Conservation (phyloP, 2,329 filamentous ascomycete species). For the Pseudogymnoascus pannorum region DNA sequence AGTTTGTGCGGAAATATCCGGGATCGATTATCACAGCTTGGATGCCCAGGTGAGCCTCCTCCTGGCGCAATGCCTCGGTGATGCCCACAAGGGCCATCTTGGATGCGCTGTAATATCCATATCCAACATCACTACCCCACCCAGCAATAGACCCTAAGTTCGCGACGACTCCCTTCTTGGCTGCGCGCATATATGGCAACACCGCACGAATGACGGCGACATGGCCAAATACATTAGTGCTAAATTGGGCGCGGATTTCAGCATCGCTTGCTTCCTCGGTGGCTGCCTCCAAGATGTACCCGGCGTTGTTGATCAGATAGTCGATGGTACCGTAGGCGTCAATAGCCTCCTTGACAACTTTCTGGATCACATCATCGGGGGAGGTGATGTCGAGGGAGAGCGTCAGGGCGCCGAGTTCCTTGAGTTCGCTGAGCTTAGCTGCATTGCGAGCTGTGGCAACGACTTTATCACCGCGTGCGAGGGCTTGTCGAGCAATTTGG, state of each 20-base stretch:
- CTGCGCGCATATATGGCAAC: constrained; percentile 39
- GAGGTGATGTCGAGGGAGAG: constrained; percentile 36
- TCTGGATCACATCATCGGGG: constrained; percentile 28
- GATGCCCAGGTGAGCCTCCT: constrained; percentile 39
- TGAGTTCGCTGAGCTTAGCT: constrained; percentile 29
- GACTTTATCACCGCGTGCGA: constrained; percentile 38
- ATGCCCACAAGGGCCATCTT: constrained; percentile 39
- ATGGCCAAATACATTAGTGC: constrained; percentile 47
- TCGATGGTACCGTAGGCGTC: constrained; percentile 36
- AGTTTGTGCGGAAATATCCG: constrained; percentile 44
- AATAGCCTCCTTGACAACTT: constrained; percentile 31
- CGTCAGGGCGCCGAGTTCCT: constrained; percentile 29
- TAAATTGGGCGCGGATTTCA: constrained; percentile 38
- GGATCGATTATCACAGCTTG: constrained; percentile 40
- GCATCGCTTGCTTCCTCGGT: constrained; percentile 36
- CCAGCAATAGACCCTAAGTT: constrained; percentile 42
- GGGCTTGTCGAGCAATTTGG: constrained; percentile 35
- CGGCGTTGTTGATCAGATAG: constrained; percentile 41
- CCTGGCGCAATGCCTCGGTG: constrained; percentile 35
- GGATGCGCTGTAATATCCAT: constrained; percentile 38
- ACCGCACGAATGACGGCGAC: constrained; percentile 42
- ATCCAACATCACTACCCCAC: constrained; percentile 32
- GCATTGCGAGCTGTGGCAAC: constrained; percentile 40
- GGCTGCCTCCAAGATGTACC: constrained; percentile 37
- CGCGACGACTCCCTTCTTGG: constrained; percentile 36